Evolutionary conservation across 1,139 yeast genomes (phyloP), one percentile per base, ranked within the genome.

Genomic region (Debaryomyces fabryi): DNA sequence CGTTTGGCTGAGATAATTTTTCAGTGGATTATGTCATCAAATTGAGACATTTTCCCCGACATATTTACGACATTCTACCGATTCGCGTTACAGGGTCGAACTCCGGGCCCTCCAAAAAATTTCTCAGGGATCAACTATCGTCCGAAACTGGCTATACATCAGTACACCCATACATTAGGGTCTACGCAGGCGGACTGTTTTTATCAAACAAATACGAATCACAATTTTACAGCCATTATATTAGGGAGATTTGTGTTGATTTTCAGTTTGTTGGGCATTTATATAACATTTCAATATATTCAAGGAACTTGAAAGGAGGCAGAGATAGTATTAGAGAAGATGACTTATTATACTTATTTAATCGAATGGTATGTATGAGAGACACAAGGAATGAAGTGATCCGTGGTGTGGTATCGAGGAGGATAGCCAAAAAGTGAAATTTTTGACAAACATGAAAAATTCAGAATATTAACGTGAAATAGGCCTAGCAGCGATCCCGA

Each of bases 311-410:
- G 15, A 23, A 37, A 23, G 40, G 30, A n/a, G 15, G 13, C 13
- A 39, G 20, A 39, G 33, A 27, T 37, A 27, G 44, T 18, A 32
- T 39, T 24, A 37, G 32, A 24, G 37, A 40, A 18, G 16, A 58
- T 58, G 62, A 51, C 58, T 24, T 56, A 47, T 46, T 61, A 58
- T 50, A 57, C 58, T 4, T 58, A 56, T 50, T 57, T 54, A 37
- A 56, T 60, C 44, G 53, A 53, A 47, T 61, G 65, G 67, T 60
- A 58, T 37, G 65, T 59, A 41, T 40, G 13, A 24, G 29, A 32
- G 34, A 29, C 15, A 20, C 20, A n/a, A 24, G 33, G 36, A n/a
- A 18, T 25, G 25, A 18, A 23, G 29, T 27, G 32, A 39, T 33
- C 38, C 39, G 43, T 29, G 27, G 39, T 23, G 36, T 21, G 35